Evolutionary conservation across 306 rosid genomes (phyloP).

Genomic region (Albizia julibrissin): DNA sequence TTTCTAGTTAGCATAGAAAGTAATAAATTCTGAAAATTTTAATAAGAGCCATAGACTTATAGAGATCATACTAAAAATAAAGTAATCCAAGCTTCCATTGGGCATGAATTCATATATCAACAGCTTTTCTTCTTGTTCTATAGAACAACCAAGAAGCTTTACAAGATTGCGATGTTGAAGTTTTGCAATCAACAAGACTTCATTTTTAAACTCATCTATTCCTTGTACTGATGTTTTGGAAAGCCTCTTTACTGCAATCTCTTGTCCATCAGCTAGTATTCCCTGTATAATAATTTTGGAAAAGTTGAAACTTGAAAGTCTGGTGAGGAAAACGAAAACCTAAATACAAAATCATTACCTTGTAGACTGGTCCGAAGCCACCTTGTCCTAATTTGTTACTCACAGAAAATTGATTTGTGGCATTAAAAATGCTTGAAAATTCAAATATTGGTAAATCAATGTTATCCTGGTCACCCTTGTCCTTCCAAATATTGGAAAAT

Average conservation of each 20-base stretch:
- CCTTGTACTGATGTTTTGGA: conserved; percentile 58
- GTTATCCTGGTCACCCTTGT: background rate
- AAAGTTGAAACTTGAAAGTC: background rate
- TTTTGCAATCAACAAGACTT: conserved; percentile 39
- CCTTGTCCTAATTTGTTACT: conserved; percentile 41
- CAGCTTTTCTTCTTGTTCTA: conserved; percentile 45
- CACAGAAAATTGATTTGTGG: conserved; percentile 20
- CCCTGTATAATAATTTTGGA: conserved; percentile 39
- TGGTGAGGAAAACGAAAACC: background rate
- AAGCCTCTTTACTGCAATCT: conserved; percentile 62
- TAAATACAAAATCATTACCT: conserved; percentile 21
- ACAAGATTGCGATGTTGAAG: conserved; percentile 64
- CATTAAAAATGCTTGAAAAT: conserved; percentile 5
- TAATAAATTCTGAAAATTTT: background rate
- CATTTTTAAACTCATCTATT: conserved; percentile 57
- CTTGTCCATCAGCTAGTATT: conserved; percentile 40
- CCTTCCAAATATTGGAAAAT: background rate
- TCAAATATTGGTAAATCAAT: conserved; percentile 12
- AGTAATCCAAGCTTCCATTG: background rate
- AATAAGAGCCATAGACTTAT: background rate
- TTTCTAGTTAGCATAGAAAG: conserved; percentile 13
- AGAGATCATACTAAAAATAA: conserved; percentile 38
- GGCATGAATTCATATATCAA: conserved; percentile 43
- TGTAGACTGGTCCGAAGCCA: conserved; percentile 48
- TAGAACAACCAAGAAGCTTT: conserved; percentile 57